These are phyloP conservation scores for Fabrea salina DNA, from an alignment of 169 alveolate genomes.

Conservation along the genomic window DNA sequence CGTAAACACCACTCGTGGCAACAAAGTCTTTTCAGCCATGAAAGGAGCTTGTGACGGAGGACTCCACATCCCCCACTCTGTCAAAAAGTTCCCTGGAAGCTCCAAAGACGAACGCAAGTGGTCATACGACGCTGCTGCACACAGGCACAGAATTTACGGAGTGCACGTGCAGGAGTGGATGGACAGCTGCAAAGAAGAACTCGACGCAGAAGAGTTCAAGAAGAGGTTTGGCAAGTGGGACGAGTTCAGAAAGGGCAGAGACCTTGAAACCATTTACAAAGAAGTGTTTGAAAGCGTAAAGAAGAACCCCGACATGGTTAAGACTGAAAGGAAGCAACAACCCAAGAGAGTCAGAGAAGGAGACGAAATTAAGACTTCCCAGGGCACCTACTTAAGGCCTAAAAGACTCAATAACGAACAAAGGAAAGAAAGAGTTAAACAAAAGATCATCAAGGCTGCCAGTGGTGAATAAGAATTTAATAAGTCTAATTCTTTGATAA, in stretches of 20 bases:
- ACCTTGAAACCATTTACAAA: conserved; percentile 94
- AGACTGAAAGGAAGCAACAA: conserved; percentile 79
- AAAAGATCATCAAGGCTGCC: conserved; percentile 87
- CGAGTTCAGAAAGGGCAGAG: conserved; percentile 88
- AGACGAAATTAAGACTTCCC: conserved; percentile 79
- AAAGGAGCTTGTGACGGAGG: conserved; percentile 99
- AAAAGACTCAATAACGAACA: conserved; percentile 88
- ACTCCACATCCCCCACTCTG: conserved; percentile 97
- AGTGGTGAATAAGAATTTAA: too few relatives aligned
- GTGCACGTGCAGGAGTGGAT: conserved; percentile 96
- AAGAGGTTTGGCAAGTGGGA: conserved; percentile 93
- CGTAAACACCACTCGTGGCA: conserved; percentile 98
- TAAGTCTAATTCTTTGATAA: too few relatives aligned
- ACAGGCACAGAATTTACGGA: conserved; percentile 98
- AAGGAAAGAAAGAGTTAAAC: conserved; percentile 92
- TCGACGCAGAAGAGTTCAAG: conserved; percentile 94
- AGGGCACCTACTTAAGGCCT: conserved; percentile 89
- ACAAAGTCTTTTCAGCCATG: conserved; percentile 99
- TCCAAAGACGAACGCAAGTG: conserved; percentile 85
- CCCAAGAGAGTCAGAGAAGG: conserved; percentile 82
- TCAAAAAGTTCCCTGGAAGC: conserved; percentile 99
- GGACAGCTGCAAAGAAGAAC: conserved; percentile 94
- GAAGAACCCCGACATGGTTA: conserved; percentile 90
- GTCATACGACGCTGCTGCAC: conserved; percentile 96
- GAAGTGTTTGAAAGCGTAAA: conserved; percentile 97